A percentile compares a stretch with the other conserved stretches of the same genome.
phyloP scores from a whole-genome alignment of 176 grass and related monocot species.

The Phyllostachys edulis region DNA sequence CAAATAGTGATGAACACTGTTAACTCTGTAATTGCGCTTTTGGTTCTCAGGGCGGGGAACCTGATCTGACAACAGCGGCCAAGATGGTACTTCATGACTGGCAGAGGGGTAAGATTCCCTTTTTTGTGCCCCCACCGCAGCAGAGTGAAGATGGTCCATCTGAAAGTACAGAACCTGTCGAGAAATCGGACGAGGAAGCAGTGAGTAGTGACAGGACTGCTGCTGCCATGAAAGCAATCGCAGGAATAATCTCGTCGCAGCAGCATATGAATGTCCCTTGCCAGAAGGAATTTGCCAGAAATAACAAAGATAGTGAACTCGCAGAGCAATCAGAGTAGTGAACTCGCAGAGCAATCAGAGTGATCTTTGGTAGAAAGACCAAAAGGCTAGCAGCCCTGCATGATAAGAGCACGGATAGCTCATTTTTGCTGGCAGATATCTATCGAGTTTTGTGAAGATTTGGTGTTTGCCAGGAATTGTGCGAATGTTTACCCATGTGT shows the following conservation, averaged over 20 bases:
- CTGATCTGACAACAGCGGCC: constrained; percentile 78
- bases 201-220: constrained; percentile 59
- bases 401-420: background rate
- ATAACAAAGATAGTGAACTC: constrained; percentile 18
- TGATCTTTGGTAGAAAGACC: background rate
- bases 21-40: constrained; percentile 16
- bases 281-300: constrained; percentile 33
- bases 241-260: constrained; percentile 77
- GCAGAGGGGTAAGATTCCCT: constrained; percentile 97
- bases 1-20: background rate
- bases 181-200: constrained; percentile 38
- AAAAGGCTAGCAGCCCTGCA: background rate
- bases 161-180: constrained; percentile 31
- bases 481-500: background rate
- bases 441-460: background rate
- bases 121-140: constrained; percentile 72
- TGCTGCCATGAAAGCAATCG: constrained; percentile 80
- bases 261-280: constrained; percentile 69
- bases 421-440: background rate
- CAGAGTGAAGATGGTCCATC: constrained; percentile 33
- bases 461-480: background rate
- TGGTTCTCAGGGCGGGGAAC: constrained; percentile 75
- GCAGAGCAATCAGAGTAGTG: constrained; percentile 17
- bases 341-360: constrained; percentile 22
- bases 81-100: constrained; percentile 99